Base-by-base conservation (phyloP, 192 early-diverging fungal species). In the Entomortierella chlamydospora region DNA sequence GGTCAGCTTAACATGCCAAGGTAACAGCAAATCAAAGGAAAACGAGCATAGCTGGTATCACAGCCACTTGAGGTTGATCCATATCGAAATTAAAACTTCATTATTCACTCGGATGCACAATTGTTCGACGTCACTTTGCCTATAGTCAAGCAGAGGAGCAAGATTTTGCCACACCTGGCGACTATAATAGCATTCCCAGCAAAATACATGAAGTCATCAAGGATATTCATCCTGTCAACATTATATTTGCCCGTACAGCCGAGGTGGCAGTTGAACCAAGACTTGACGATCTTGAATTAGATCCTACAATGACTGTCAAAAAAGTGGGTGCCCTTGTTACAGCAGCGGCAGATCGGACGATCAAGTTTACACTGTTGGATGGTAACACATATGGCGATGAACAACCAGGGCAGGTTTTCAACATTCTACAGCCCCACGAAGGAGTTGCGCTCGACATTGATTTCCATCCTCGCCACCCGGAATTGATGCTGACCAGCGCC, bases 391-490 rank as follows among this genome's bases (percentile, higher is more conserved):
- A 79, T 18, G 74, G 82, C 2, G 65, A 88, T 22, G 57, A 70
- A 53, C 71, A 72, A 20, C 79, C 72, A 0, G 77, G 79, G 28
- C 42, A 69, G 18, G 74, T 76, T 20, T 81, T 81, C 62, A 67
- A 65, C 47, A 76, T 76, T 37, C 72, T 86, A 17, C 68, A 83
- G 12, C 81, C 87, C 64, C 90, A 90, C 53, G 78, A 86, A 22
- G 90, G 88, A 6, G 87, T 89, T 22, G 83, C 88, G 12, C 83
- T 95, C 20, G 84, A 86, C 26, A 81, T 91, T 33, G 89, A 90
- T 53, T 86, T 90, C 52, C 90, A 92, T 73, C 92, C 90, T n/a
- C 52, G 43, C 45, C 67, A 73, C 59, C 68, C 80, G 45, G 68
- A 81, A 57, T 47, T 87, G 25, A 83, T 87, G 83, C 52, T 89